Percentiles rank a stretch among this genome's conserved stretches.
Evolutionary conservation across 2,329 filamentous ascomycete genomes (phyloP).

Genomic region (Pestalotiopsis sp.): DNA sequence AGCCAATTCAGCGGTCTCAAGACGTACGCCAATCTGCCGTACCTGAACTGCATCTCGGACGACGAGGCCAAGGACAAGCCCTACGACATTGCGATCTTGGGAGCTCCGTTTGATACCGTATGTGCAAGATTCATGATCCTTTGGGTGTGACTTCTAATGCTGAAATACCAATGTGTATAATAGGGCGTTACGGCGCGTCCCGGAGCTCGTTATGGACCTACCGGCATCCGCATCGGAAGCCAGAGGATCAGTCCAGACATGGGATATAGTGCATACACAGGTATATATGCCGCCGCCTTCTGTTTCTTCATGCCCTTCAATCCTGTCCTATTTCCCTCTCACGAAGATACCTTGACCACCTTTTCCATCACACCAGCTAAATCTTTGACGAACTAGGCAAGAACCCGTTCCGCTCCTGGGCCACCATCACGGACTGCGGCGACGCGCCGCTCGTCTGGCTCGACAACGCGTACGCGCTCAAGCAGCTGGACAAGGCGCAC

Average conservation of each 20-base stretch:
- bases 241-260: slow-evolving; percentile 25
- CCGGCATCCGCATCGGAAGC: slow-evolving; percentile 34
- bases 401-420: slow-evolving; percentile 75
- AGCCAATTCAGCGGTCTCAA: slow-evolving; percentile 58
- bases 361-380: too few species aligned
- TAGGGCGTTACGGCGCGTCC: slow-evolving; percentile 35
- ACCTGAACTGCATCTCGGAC: slow-evolving; percentile 62
- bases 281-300: slow-evolving; percentile 22
- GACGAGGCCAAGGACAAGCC: slow-evolving; percentile 41
- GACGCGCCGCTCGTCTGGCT: slow-evolving; percentile 78
- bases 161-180: slow-evolving; percentile 6
- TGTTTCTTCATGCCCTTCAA: not conserved
- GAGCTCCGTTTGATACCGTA: slow-evolving; percentile 53
- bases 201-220: slow-evolving; percentile 38
- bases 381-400: slow-evolving; percentile 25
- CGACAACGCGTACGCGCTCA: slow-evolving; percentile 74
- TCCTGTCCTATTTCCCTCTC: not conserved
- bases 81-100: slow-evolving; percentile 61
- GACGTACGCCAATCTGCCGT: slow-evolving; percentile 64
- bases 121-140: not conserved
- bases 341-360: too few species aligned
- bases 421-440: slow-evolving; percentile 75
- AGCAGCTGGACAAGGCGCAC: slow-evolving; percentile 74
- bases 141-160: not conserved
- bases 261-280: slow-evolving; percentile 51